Evolutionary conservation across 2,329 filamentous ascomycete genomes (phyloP).

Genomic region (Cercospora nicotianae): DNA sequence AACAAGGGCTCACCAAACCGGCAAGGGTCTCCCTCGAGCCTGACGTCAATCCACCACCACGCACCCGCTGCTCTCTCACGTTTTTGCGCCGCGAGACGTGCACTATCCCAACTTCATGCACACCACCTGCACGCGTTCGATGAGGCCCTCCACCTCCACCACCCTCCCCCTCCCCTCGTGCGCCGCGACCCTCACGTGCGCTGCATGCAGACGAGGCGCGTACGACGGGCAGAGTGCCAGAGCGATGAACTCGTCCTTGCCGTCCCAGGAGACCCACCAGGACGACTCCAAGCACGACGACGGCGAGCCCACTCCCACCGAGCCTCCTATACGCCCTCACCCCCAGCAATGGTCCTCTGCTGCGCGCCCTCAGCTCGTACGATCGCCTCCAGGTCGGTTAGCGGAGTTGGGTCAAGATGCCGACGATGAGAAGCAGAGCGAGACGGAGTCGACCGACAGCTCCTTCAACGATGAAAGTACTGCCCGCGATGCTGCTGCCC

Average conservation of each 20-base stretch:
- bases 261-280: constrained; percentile 18
- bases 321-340: constrained; percentile 9
- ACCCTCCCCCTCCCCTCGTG: neutral
- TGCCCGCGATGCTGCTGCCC: neutral
- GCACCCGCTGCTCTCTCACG: neutral
- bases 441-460: constrained; percentile 16
- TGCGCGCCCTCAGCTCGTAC: constrained; percentile 24
- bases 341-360: constrained; percentile 5
- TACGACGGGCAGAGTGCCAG: constrained; percentile 9
- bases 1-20: neutral
- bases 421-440: constrained; percentile 11
- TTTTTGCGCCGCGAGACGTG: neutral
- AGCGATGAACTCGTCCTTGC: constrained; percentile 28
- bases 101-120: neutral
- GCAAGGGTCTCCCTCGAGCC: neutral
- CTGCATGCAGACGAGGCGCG: constrained; percentile 8
- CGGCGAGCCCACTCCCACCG: constrained; percentile 23
- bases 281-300: constrained; percentile 27
- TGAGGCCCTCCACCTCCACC: constrained; percentile 2
- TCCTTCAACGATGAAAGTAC: constrained; percentile 11
- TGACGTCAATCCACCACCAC: constrained; percentile 1
- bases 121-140: constrained; percentile 3
- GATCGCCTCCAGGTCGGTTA: constrained; percentile 22
- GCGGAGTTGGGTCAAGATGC: constrained; percentile 17
- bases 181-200: neutral